Conservation (phyloP, 306 rosid genomes). For the Sicyos baderoa region DNA sequence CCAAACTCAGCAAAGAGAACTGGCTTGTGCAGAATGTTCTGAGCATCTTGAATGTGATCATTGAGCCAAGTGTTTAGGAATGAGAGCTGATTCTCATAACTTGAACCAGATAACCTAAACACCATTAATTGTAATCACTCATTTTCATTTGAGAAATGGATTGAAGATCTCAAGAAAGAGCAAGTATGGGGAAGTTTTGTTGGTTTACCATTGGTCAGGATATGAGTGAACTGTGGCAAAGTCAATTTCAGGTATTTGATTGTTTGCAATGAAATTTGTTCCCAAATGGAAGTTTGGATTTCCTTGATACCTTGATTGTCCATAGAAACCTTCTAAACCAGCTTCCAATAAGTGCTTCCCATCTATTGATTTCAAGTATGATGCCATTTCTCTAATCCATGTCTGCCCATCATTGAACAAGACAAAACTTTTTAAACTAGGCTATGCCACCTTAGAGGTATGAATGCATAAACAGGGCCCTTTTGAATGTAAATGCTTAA, state of each 20-base stretch:
- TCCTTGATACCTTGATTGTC: constrained; percentile 38
- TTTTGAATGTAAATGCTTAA: no score
- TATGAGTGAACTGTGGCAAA: constrained; percentile 85
- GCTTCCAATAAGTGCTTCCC: constrained; percentile 76
- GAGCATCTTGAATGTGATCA: constrained; percentile 75
- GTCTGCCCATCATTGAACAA: constrained; percentile 24
- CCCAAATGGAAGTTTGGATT: constrained; percentile 64
- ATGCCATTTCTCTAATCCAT: constrained; percentile 90
- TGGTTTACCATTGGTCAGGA: constrained; percentile 70
- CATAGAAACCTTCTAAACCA: constrained; percentile 90
- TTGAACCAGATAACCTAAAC: constrained; percentile 53
- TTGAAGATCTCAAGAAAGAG: neutral
- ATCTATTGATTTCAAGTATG: constrained; percentile 79
- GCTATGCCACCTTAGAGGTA: neutral
- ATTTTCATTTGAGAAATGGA: neutral
- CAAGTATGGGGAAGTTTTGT: neutral
- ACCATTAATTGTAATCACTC: constrained; percentile 17
- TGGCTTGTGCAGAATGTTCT: constrained; percentile 72
- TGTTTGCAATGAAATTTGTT: constrained; percentile 80
- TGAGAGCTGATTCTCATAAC: constrained; percentile 47
- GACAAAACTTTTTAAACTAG: no score
- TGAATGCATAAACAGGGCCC: neutral
- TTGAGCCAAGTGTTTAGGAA: constrained; percentile 58
- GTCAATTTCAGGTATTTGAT: constrained; percentile 70
- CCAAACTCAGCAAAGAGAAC: constrained; percentile 84